phyloP scores from a whole-genome alignment of 2,329 filamentous ascomycete genomes.

The Aspergillus sp. region DNA sequence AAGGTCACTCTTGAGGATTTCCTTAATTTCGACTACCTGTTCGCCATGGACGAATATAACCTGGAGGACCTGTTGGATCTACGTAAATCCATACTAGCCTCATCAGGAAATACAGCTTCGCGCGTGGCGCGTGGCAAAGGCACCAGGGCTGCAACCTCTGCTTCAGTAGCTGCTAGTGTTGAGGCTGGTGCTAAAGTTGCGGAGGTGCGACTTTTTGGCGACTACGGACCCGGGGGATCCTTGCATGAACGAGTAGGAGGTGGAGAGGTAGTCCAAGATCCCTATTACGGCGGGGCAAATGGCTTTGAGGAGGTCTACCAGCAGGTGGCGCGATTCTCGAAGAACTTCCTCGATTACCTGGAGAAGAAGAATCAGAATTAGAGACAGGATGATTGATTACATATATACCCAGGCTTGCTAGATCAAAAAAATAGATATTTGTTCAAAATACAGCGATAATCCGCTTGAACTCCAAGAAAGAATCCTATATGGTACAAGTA shows the following conservation, averaged over 20 bases:
- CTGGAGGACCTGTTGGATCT: constrained; percentile 66
- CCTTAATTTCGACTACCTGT: constrained; percentile 82
- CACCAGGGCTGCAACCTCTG: constrained; percentile 39
- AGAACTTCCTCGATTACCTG: constrained; percentile 69
- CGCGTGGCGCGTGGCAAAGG: constrained; percentile 23
- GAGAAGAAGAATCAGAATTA: constrained; percentile 28
- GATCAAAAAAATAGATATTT: constrained; percentile 5
- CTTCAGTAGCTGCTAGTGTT: constrained; percentile 32
- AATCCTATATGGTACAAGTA: constrained; percentile 14
- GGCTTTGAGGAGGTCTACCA: constrained; percentile 86
- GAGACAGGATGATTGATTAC: background rate
- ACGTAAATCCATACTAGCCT: constrained; percentile 50
- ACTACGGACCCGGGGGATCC: constrained; percentile 64
- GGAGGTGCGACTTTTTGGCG: constrained; percentile 78
- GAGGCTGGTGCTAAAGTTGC: constrained; percentile 40
- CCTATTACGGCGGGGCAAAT: constrained; percentile 84
- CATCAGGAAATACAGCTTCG: constrained; percentile 44
- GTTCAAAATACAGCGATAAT: background rate
- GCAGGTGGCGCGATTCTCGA: constrained; percentile 75
- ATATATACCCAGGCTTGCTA: constrained; percentile 24
- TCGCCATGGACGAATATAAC: constrained; percentile 91
- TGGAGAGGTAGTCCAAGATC: constrained; percentile 76
- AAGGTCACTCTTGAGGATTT: constrained; percentile 75
- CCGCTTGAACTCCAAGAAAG: background rate
- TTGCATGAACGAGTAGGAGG: constrained; percentile 36